Base-by-base conservation (phyloP, 2,329 filamentous ascomycete species). In the Pezicula neosporulosa region DNA sequence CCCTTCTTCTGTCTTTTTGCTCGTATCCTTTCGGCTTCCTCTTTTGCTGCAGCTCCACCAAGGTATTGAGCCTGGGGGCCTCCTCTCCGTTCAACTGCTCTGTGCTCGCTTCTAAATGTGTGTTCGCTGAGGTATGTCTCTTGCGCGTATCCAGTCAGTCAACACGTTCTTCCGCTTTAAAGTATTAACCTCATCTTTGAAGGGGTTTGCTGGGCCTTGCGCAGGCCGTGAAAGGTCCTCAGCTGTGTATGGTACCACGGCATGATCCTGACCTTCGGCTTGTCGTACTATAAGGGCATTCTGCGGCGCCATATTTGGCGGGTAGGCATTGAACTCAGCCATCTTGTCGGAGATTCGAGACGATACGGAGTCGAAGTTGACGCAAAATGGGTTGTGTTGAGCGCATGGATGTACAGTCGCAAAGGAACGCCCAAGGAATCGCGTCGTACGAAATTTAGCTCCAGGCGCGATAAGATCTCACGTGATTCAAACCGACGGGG, bases 41-140 rank as follows among this genome's bases (percentile, higher is more conserved):
- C 87, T 69, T 95, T 97, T 27, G 81, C 74, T 12, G 84, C 70
- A 18, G 67, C 63, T 24, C 75, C 76, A 16, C 74, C 77, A 60
- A 81, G 76, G 55, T 77, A 76, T 61, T 85, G 80, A 49, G 79
- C 70, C 59, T 77, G 75, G 0, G 80, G 70, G 56, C 82, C 80
- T 58, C 71, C 86, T 67, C 63, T 82, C 56, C 87, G 80, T 67
- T 93, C 86, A 54, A 94, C 81, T 2, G 90, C 91, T 51, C 90
- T 86, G 67, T 97, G 92, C 58, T 94, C 91, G 63, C 82, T 83
- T 60, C 90, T 84, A 68, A 99, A 99, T 1, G 89, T 91, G 57
- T 93, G 83, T 64, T 97, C 94, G 68, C 90, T 96, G 57, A 99
- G 83, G 60, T 83, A 89, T 0, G 89, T 91, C 70, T 99, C 93